Base-by-base conservation (phyloP, 192 early-diverging fungal genomes). In the Podila verticillata region DNA sequence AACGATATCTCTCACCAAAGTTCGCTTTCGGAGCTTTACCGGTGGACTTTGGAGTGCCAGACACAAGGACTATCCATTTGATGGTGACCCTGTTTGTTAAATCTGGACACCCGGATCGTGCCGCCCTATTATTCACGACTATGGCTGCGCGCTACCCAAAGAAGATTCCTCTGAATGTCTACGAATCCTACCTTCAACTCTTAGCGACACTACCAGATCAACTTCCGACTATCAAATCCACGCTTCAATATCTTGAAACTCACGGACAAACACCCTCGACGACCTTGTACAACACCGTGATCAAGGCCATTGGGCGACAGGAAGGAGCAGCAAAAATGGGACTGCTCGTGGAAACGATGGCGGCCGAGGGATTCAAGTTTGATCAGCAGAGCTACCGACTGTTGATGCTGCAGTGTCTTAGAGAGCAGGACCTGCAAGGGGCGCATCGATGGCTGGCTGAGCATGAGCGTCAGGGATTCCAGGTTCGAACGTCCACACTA, bases 401-500 rank as follows among this genome's bases (percentile, higher is more conserved):
- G 7, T 47, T 80, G 20, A 80, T 80, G 3, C 22, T 65, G 5
- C 12, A 24, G 28, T 72, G 69, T 12, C 28, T 80, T 35, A 47
- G 60, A 17, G 65, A 72, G 7, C 22, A 68, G 24, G 44, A 72
- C 22, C 0, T 68, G 17, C 19, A 24, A 2, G 28, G 61, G 4
- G 77, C 77, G 17, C 36, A 72, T 29, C 34, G 31, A 39, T 80
- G 77, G 77, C 28, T 80, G 48, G 77, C 49, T 7, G 70, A 80
- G 61, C 68, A 65, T 20, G 29, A 29, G 19, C 58, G 77, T 6
- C 77, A 72, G 5, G 70, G 70, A 4, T 72, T 72, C 66, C 44
- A 72, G 26, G 48, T 72, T 12, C 10, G n/a, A 9, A 54, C 77
- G 1, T 51, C 61, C 39, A 68, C 62, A 70, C 26, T 80, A 34